These are phyloP conservation scores for Saturnispora halmiae DNA, from an alignment of 805 yeast genomes.

Conservation along the genomic window DNA sequence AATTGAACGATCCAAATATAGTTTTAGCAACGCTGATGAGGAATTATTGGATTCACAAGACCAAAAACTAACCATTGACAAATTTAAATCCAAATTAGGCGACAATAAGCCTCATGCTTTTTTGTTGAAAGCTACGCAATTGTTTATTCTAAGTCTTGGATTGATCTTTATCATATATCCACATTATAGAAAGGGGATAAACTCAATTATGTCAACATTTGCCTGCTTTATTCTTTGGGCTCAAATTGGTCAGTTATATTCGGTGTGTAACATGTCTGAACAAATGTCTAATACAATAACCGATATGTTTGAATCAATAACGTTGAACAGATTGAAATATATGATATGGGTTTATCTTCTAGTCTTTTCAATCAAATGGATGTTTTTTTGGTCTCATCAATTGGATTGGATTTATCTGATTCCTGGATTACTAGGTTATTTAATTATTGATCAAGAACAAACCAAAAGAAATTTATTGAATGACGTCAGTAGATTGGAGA, in stretches of 20 bases:
- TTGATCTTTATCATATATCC: conserved; percentile 23
- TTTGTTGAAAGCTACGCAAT: conserved; percentile 15
- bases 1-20: conserved; percentile 21
- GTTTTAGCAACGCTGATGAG: conserved; percentile 9
- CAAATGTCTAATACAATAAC: conserved; percentile 4
- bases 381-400: neutral
- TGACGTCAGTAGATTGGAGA: conserved; percentile 19
- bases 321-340: neutral
- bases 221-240: conserved; percentile 18
- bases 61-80: conserved; percentile 21
- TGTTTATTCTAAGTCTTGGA: conserved; percentile 18
- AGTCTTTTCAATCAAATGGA: conserved; percentile 11
- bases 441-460: conserved; percentile 15
- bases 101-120: conserved; percentile 11
- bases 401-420: conserved; percentile 22
- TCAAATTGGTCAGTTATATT: conserved; percentile 8
- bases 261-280: conserved; percentile 3
- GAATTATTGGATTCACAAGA: conserved; percentile 20
- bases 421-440: conserved; percentile 20
- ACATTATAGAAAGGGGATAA: conserved; percentile 20
- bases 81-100: conserved; percentile 7
- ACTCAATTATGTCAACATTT: conserved; percentile 20
- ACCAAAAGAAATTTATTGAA: conserved; percentile 17
- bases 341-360: conserved; percentile 5
- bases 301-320: conserved; percentile 5